Evolutionary conservation across 768 basidiomycete genomes (phyloP).

Genomic region (Pleurotus giganteus): DNA sequence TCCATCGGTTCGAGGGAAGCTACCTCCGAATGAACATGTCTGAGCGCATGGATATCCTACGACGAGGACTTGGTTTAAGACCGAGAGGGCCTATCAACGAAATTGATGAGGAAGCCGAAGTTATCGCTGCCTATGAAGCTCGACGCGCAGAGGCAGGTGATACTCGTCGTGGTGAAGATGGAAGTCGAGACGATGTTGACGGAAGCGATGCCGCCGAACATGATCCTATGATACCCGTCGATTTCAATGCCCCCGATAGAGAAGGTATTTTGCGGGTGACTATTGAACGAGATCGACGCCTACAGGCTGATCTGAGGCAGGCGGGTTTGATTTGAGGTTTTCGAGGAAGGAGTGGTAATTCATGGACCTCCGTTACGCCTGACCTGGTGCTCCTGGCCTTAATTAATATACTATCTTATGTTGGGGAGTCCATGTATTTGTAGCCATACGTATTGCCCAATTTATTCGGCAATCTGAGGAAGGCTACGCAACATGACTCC

Average conservation of each 20-base stretch:
- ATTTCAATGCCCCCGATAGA: constrained; percentile 39
- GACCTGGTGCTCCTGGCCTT: neutral
- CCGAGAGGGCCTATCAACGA: constrained; percentile 15
- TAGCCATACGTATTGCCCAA: too few relatives aligned
- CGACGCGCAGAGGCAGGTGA: constrained; percentile 30
- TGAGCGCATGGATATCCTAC: constrained; percentile 39
- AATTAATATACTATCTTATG: too few relatives aligned
- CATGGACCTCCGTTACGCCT: neutral
- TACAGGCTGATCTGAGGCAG: constrained; percentile 58
- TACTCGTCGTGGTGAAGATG: neutral
- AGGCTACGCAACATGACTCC: too few relatives aligned
- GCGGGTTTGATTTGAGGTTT: constrained; percentile 57
- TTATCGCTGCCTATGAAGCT: constrained; percentile 21
- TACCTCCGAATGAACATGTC: constrained; percentile 37
- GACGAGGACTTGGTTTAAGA: constrained; percentile 42
- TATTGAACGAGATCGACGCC: constrained; percentile 50
- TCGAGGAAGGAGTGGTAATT: neutral
- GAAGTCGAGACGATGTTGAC: neutral
- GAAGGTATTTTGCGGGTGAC: constrained; percentile 43
- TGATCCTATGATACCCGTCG: constrained; percentile 35
- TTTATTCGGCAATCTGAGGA: too few relatives aligned
- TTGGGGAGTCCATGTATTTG: too few relatives aligned
- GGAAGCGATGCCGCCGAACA: neutral
- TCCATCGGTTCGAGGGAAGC: constrained; percentile 35
- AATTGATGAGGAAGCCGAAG: constrained; percentile 23